phyloP scores from a whole-genome alignment of 2,329 filamentous ascomycete species.

The Coniochaeta prunicola region DNA sequence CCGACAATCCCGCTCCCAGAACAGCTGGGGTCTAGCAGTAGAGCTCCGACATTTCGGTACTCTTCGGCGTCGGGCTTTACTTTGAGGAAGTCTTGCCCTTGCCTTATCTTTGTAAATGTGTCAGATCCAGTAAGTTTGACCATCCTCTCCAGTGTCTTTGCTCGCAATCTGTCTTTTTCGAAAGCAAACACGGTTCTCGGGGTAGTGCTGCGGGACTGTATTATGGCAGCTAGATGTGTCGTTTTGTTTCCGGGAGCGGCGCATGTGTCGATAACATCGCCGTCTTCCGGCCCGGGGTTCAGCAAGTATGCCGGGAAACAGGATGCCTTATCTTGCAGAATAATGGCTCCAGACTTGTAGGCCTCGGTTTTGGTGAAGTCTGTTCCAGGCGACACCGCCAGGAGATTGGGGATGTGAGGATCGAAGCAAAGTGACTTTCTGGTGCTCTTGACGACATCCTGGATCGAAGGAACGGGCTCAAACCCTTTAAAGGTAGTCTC shows the following conservation, averaged over 20 bases:
- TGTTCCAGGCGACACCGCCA: conserved; percentile 66
- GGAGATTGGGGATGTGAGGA: conserved; percentile 70
- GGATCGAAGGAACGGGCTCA: conserved; percentile 45
- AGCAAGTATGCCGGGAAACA: conserved; percentile 93
- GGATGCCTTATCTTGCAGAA: conserved; percentile 93
- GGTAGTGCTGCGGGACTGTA: conserved; percentile 38
- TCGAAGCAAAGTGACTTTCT: conserved; percentile 62
- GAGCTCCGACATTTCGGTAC: conserved; percentile 65
- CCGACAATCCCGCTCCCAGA: conserved; percentile 93
- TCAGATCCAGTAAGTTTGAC: conserved; percentile 68
- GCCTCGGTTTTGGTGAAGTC: conserved; percentile 68
- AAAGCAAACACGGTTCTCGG: conserved; percentile 60
- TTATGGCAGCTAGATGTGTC: conserved; percentile 78
- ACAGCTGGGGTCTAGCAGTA: conserved; percentile 89
- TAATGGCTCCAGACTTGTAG: conserved; percentile 71
- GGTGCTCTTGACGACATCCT: conserved; percentile 40
- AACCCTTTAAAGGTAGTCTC: conserved; percentile 65
- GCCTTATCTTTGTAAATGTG: conserved; percentile 57
- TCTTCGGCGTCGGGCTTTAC: conserved; percentile 56
- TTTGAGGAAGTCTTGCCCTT: conserved; percentile 74
- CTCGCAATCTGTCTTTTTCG: conserved; percentile 66
- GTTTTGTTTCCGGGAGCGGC: conserved; percentile 97
- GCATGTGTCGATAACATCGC: conserved; percentile 84
- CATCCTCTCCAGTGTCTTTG: conserved; percentile 78
- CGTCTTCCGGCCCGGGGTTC: conserved; percentile 57